A percentile compares a stretch with the other conserved stretches of the same genome.
Evolutionary conservation across 805 yeast species (phyloP).

Genomic region (Candida stauntonica): DNA sequence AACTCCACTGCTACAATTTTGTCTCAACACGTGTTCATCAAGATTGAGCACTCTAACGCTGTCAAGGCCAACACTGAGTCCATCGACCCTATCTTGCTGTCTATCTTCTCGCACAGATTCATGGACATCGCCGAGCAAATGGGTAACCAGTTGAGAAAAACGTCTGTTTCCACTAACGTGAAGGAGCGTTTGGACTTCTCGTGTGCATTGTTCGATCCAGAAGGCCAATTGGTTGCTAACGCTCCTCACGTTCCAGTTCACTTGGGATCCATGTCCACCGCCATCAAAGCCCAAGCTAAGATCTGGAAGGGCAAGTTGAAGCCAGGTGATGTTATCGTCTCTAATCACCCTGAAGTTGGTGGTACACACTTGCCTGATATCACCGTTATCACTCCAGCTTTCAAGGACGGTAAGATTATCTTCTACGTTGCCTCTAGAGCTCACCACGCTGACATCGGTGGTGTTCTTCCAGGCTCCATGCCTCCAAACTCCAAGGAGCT

Average conservation of each 20-base stretch:
- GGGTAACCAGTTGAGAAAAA: conserved; percentile 77
- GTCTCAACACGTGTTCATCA: conserved; percentile 57
- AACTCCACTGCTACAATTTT: conserved; percentile 50
- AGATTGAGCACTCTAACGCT: conserved; percentile 15
- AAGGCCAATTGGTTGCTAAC: conserved; percentile 79
- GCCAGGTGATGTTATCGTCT: conserved; percentile 72
- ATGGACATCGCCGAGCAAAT: conserved; percentile 91
- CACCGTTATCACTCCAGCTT: conserved; percentile 89
- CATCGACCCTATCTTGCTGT: conserved; percentile 66
- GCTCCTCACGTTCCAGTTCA: conserved; percentile 91
- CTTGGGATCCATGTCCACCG: conserved; percentile 81
- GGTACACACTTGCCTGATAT: conserved; percentile 89
- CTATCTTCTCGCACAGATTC: conserved; percentile 78
- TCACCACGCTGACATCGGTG: conserved; percentile 72
- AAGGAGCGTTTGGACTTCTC: conserved; percentile 81
- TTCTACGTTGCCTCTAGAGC: conserved; percentile 89
- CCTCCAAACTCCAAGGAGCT: conserved; percentile 86
- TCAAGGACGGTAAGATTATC: conserved; percentile 53
- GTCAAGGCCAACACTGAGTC: conserved; percentile 26
- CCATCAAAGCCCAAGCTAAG: conserved; percentile 61
- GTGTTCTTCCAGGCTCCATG: conserved; percentile 88
- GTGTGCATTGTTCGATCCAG: conserved; percentile 74
- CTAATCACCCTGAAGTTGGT: conserved; percentile 81
- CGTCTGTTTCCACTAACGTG: conserved; percentile 77
- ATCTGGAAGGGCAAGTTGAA: conserved; percentile 60